These are phyloP conservation scores for Phaeodactylum tricornutum DNA, from an alignment of 108 stramenopile species.

Conservation along the genomic window DNA sequence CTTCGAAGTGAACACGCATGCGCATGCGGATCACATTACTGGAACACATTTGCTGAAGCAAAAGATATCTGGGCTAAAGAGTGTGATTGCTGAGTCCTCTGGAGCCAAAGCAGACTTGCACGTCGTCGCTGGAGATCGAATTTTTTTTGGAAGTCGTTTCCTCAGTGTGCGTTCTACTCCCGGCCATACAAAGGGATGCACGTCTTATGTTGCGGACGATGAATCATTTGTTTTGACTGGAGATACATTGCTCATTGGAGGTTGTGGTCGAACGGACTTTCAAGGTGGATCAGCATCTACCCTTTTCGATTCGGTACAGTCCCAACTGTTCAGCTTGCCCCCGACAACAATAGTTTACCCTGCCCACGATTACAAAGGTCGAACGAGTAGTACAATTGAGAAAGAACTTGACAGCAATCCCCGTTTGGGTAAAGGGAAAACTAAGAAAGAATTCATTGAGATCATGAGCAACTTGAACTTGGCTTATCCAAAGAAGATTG, in stretches of 20 bases:
- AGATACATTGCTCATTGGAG: constrained; percentile 71
- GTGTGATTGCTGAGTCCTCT: constrained; percentile 62
- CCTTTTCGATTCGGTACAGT: constrained; percentile 56
- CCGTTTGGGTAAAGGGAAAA: constrained; percentile 43
- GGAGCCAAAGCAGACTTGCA: constrained; percentile 61
- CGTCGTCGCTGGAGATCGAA: constrained; percentile 47
- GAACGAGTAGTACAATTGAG: constrained; percentile 47
- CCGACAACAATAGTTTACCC: constrained; percentile 70
- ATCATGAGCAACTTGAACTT: constrained; percentile 79
- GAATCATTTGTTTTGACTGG: constrained; percentile 81
- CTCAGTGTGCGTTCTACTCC: constrained; percentile 69
- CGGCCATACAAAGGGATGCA: constrained; percentile 84
- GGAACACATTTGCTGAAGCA: constrained; percentile 69
- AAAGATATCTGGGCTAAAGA: constrained; percentile 42
- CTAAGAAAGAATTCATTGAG: constrained; percentile 74
- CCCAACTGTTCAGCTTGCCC: constrained; percentile 73
- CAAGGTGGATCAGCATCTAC: constrained; percentile 58
- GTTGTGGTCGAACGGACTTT: constrained; percentile 85
- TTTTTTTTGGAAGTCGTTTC: constrained; percentile 57
- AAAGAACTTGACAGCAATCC: constrained; percentile 67
- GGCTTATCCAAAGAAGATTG: constrained; percentile 72
- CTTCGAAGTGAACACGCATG: constrained; percentile 46
- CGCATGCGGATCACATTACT: constrained; percentile 86
- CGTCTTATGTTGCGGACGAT: constrained; percentile 72
- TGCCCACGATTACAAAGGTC: constrained; percentile 82